Base-by-base conservation (phyloP, 441 rosid genomes). In the Croton setiger region DNA sequence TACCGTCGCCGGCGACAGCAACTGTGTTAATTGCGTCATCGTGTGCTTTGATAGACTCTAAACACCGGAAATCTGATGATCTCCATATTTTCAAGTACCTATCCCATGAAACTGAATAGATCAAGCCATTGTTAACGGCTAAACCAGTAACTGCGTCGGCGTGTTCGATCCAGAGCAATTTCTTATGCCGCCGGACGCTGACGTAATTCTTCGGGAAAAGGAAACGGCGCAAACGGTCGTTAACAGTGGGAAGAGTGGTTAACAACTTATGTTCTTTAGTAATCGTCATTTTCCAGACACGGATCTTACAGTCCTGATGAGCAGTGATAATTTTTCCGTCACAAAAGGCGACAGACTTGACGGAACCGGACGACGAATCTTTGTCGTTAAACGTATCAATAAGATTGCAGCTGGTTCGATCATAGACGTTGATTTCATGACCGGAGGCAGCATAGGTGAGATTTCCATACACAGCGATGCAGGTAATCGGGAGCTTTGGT, bases 51-150 rank as follows among this genome's bases (percentile, higher is more conserved):
- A 88, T 64, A 0, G 96, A 89, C 75, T 93, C 92, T 55, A 81
- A 64, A 62, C 98, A 93, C 3, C 96, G 89, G 58, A 86, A 84
- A 70, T 86, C 87, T 0, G 90, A 79, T 0, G 82, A 85, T 36
- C 90, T 80, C 98, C 98, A 93, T 39, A 89, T 80, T 81, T 91
- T 93, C 75, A 93, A 68, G 13, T 83, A 80, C 74, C 77, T 89
- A 65, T 91, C 97, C 98, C 98, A 93, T 5, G 97, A 93, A 69
- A 91, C 94, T 0, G 98, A 89, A 80, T 88, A 93, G 67, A 91
- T 81, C 64, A 86, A 69, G 2, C 92, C 92, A 57, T 74, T 69
- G 47, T 73, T 81, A 13, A 76, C 88, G 64, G 93, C 91, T 33
- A 91, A 90, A 9, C 82, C 89, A 0, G 94, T 85, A 23, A 91